Base-by-base conservation (phyloP, 176 grass and related monocot species). In the Zizania latifolia region DNA sequence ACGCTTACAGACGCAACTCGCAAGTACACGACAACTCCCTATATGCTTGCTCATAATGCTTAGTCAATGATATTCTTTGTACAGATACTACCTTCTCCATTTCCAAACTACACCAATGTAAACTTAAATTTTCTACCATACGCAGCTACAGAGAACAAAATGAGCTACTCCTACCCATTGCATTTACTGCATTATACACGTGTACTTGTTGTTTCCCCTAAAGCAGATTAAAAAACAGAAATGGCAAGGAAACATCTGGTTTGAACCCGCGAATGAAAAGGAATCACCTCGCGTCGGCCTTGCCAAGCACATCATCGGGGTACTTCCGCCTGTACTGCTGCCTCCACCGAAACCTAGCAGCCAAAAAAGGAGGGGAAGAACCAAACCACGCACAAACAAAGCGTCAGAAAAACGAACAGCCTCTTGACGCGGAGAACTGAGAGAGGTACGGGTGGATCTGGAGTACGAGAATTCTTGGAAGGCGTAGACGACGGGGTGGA, bases 391-490 rank as follows among this genome's bases (percentile, higher is more conserved):
- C 29, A 28, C 1, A 48, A 13, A 27, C 27, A 10, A 68, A 53
- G 28, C 2, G 64, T 67, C 32, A 82, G 63, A 36, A 9, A 6
- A 62, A 65, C 7, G 29, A 54, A 35, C 34, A 66, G 41, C 30
- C 29, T 59, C n/a, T 7, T 75, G 41, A 24, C 3, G 45, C 17
- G 0, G 30, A 35, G 2, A 38, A 2, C 3, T n/a, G 58, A 37
- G 67, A 48, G 54, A 0, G 19, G 17, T 2, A 48, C 10, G 15
- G 46, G 9, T 6, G 33, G 63, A 51, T 77, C 35, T 63, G 45
- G 30, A 17, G 33, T 84, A 98, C 95, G 95, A 98, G 82, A 98
- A 98, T 75, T 98, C 91, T 27, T 92, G 84, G 82, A 94, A 98
- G 57, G 95, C 89, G 72, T 94, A 98, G 68, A 94, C 75, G 58